Conservation (phyloP, 1,139 yeast genomes). For the Saccharomyces hybrid region DNA sequence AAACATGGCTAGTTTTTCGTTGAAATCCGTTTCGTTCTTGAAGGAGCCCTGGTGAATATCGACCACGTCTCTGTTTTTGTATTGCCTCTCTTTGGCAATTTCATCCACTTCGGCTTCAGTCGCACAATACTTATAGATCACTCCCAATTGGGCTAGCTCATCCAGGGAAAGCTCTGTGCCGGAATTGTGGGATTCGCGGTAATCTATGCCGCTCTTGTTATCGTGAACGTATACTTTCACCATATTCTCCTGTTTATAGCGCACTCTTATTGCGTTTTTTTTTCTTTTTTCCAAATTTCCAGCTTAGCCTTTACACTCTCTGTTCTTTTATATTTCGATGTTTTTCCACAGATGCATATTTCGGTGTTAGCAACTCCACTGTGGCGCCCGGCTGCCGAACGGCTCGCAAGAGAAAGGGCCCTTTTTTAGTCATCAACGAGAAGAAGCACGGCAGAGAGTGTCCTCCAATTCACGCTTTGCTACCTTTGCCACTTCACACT, state of each 20-base stretch:
- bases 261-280: neutral
- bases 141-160: slow-evolving; percentile 57
- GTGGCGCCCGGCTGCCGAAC: neutral
- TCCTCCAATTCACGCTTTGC: neutral
- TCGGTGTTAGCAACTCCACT: neutral
- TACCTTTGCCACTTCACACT: neutral
- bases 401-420: neutral
- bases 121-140: slow-evolving; percentile 51
- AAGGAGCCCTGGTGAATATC: slow-evolving; percentile 54
- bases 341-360: neutral
- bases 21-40: slow-evolving; percentile 52
- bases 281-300: neutral
- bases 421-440: neutral
- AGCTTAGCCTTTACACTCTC: neutral
- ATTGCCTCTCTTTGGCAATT: slow-evolving; percentile 61
- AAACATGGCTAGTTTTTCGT: slow-evolving; percentile 59
- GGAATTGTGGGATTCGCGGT: slow-evolving; percentile 68
- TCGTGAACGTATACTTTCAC: slow-evolving; percentile 65
- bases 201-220: slow-evolving; percentile 49
- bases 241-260: slow-evolving; percentile 13
- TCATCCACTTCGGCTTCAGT: slow-evolving; percentile 52
- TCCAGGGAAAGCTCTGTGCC: slow-evolving; percentile 49
- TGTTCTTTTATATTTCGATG: neutral
- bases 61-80: slow-evolving; percentile 74
- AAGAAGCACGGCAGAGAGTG: neutral